These are phyloP conservation scores for Candida awuae DNA, from an alignment of 805 yeast species.

Conservation along the genomic window DNA sequence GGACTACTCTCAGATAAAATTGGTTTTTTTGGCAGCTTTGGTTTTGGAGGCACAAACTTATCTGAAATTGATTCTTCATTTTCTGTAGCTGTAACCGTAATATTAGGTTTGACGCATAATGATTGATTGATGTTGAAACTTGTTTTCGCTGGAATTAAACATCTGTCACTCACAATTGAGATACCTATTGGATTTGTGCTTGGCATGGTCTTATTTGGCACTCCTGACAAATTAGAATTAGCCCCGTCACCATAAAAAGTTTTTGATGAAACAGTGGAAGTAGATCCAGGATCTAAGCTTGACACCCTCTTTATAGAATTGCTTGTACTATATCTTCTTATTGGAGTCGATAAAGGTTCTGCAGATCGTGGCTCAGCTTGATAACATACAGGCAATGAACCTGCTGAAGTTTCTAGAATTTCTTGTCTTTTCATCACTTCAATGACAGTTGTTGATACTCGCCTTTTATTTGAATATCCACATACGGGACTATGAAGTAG, in stretches of 20 bases:
- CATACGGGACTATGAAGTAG: too few relatives aligned
- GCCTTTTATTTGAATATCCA: too few relatives aligned
- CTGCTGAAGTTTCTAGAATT: too few relatives aligned
- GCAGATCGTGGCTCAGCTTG: too few relatives aligned
- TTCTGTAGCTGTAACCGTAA: neutral
- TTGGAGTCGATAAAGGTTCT: neutral
- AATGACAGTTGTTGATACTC: too few relatives aligned
- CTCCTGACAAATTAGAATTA: neutral
- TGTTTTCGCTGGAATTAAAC: too few relatives aligned
- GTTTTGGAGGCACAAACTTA: constrained; percentile 8
- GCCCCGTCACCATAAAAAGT: neutral
- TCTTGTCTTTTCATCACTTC: too few relatives aligned
- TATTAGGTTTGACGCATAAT: too few relatives aligned
- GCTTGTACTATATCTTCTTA: neutral
- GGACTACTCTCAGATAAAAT: neutral
- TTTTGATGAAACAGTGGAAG: constrained; percentile 2
- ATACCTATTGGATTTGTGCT: too few relatives aligned
- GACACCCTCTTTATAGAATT: neutral
- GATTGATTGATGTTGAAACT: too few relatives aligned
- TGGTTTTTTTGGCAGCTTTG: constrained; percentile 6
- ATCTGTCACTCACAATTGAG: too few relatives aligned
- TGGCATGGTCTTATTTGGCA: neutral
- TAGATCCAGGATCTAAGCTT: constrained; percentile 7
- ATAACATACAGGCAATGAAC: too few relatives aligned
- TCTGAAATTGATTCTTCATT: neutral